Conservation (phyloP, 2,329 filamentous ascomycete species). For the Coniella lustricola region DNA sequence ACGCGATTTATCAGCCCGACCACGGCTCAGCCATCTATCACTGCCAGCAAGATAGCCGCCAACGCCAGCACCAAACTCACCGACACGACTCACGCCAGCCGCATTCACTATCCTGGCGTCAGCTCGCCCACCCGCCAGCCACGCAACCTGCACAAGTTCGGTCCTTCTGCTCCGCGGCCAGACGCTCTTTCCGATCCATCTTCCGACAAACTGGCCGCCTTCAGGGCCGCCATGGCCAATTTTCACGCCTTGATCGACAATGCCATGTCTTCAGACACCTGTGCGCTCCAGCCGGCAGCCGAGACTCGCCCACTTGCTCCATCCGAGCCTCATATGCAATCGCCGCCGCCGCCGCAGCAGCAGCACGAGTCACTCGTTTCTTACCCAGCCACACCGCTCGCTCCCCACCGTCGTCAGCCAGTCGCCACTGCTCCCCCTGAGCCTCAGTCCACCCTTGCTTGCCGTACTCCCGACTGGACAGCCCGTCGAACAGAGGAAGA, state of each 20-base stretch:
- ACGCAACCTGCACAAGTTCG: not conserved
- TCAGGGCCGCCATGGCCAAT: not conserved
- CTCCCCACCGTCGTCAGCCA: not conserved
- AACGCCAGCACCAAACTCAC: no score
- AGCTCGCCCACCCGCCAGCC: not conserved
- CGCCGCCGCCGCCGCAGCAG: no score
- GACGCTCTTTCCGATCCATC: not conserved
- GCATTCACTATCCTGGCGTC: not conserved
- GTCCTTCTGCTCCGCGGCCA: not conserved
- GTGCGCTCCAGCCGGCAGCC: not conserved
- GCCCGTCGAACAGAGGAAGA: no score
- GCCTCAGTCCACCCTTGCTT: no score
- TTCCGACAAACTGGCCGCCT: not conserved
- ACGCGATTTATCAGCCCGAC: not conserved
- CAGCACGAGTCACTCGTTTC: no score
- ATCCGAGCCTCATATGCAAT: not conserved
- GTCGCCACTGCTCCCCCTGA: no score
- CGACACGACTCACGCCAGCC: not conserved
- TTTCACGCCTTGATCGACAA: not conserved
- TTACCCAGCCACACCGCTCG: no score
- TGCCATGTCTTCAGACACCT: not conserved
- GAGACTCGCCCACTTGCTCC: not conserved
- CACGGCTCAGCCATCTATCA: not conserved
- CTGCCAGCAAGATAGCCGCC: not conserved
- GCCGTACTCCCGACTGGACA: no score